Conservation (phyloP, 2,329 filamentous ascomycete genomes). For the Calonectria naviculata region DNA sequence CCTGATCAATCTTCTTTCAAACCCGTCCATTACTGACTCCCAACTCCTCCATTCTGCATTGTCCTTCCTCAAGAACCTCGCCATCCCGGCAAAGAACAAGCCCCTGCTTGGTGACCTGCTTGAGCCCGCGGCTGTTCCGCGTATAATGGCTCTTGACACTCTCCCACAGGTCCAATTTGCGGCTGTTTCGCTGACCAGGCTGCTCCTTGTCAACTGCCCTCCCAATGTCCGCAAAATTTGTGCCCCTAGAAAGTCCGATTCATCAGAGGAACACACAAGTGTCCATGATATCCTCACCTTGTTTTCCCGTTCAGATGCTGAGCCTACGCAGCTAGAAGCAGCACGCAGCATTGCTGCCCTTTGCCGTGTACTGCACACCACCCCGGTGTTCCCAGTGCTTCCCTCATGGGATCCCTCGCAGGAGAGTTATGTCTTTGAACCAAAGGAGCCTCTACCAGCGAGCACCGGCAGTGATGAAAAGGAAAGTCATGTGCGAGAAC, state of each 20-base stretch:
- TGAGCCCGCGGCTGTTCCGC: conserved; percentile 57
- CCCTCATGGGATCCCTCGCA: conserved; percentile 48
- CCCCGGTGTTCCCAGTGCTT: conserved; percentile 42
- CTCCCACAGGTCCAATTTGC: conserved; percentile 69
- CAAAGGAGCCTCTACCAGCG: conserved; percentile 5
- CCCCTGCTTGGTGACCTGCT: conserved; percentile 60
- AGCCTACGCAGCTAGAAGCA: conserved; percentile 70
- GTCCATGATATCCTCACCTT: conserved; percentile 51
- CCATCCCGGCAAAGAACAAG: conserved; percentile 68
- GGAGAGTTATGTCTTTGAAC: conserved; percentile 29
- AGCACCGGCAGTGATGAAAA: conserved; percentile 10
- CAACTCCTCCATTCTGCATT: conserved; percentile 68
- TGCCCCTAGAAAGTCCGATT: conserved; percentile 45
- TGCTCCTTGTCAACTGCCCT: conserved; percentile 65
- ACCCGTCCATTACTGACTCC: conserved; percentile 52
- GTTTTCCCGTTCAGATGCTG: conserved; percentile 52
- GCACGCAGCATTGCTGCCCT: conserved; percentile 64
- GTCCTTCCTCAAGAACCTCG: conserved; percentile 73
- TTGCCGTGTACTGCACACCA: conserved; percentile 66
- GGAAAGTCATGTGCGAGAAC: conserved; percentile 35
- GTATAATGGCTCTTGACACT: conserved; percentile 64
- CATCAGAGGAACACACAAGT: conserved; percentile 45
- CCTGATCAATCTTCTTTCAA: conserved; percentile 57
- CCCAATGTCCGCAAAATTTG: conserved; percentile 64
- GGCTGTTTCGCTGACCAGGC: conserved; percentile 66